Conservation (phyloP, 441 rosid species). For the Melastoma candidum region DNA sequence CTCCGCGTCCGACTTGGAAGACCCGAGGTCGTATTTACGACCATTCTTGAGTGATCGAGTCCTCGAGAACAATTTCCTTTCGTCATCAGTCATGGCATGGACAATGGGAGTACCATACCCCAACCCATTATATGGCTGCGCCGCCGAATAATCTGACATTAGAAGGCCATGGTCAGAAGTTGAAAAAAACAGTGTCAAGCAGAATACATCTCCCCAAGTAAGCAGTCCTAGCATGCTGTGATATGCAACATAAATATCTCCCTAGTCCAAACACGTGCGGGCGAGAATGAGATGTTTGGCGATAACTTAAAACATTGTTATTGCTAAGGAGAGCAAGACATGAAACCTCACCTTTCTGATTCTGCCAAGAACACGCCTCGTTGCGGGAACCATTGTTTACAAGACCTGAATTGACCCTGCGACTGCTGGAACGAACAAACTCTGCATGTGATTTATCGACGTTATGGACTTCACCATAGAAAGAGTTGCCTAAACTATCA, state of each 20-base stretch:
- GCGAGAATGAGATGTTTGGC: no score
- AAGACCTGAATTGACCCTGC: conserved; percentile 3
- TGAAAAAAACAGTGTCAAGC: conserved; percentile 1
- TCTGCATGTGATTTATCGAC: conserved; percentile 26
- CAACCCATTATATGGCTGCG: conserved; percentile 14
- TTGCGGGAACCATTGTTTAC: neutral
- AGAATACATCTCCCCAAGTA: no score
- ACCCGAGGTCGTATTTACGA: conserved; percentile 2
- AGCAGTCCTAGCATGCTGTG: no score
- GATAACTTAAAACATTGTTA: no score
- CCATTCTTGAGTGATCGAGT: conserved; percentile 13
- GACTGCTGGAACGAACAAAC: conserved; percentile 25
- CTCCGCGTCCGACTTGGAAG: conserved; percentile 8
- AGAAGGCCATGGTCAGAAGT: conserved; percentile 1
- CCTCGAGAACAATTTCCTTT: conserved; percentile 41
- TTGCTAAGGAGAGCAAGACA: no score
- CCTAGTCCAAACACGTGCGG: no score
- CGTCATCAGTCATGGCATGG: conserved; percentile 30
- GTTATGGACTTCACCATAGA: conserved; percentile 28
- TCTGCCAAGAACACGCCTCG: conserved; percentile 13
- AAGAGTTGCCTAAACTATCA: conserved; percentile 23
- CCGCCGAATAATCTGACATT: neutral
- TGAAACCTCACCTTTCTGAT: conserved; percentile 19
- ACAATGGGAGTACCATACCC: conserved; percentile 41
- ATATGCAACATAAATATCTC: no score